Evolutionary conservation across 495 filamentous ascomycete species (phyloP), one percentile per base, ranked within the genome.

Genomic region (Pseudotulostoma volvatum): DNA sequence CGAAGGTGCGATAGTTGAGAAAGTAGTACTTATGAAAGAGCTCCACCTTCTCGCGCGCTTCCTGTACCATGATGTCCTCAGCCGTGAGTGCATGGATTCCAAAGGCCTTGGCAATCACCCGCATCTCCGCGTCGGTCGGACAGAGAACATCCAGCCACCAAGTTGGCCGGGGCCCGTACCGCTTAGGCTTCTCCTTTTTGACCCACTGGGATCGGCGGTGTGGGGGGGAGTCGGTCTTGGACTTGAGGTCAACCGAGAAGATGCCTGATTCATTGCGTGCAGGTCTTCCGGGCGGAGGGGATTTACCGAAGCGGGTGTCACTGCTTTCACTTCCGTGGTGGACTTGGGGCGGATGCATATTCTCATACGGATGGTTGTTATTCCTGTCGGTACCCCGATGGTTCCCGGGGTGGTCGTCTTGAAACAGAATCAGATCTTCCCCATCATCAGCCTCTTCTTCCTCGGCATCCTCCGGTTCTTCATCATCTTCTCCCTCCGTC

Each of bases 1-100:
- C 92, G 47, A 97, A 97, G 1, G 85, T 84, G 5, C 90, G 79
- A 59, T 95, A 97, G 50, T 93, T 96, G 59, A 95, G 78, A 52
- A 97, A 95, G 54, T 97, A 97, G 61, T 97, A 97, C 45, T 92
- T 80, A 25, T 79, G 73, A 64, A 97, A 97, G 4, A 97, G 73
- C 59, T 97, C 90, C 5, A 97, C 92, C 60, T 97, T 97, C 50
- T 97, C 90, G 7, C 90, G 84, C 33, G 83, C 79, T 61, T 97
- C 90, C 54, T 96, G 83, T 63, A 93, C 77, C 73, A 94, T 77
- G 56, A 97, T 96, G 56, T 97, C 90, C 53, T 97, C 90, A 15
- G 81, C 77, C 0, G 90, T 97, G 35, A 97, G 61, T 2, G 88
- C 85, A 56, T 97, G 90, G 36, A 97, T 93, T 5, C 82, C 79